Percentiles rank a stretch among this genome's conserved stretches.
Conservation (phyloP, 1,139 yeast genomes). For the Scheffersomyces quercinus region DNA sequence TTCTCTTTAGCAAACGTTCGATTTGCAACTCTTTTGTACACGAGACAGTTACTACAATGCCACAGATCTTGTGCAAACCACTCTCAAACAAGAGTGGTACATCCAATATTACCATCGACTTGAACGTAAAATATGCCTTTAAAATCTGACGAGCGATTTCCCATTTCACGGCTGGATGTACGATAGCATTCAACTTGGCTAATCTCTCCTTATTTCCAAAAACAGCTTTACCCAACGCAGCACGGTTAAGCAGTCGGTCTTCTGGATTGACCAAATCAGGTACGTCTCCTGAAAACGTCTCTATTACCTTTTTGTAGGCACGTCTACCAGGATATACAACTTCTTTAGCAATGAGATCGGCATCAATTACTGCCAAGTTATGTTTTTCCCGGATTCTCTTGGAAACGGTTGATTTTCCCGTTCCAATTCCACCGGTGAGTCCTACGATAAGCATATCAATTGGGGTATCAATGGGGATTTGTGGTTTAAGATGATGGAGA, state of each 20-base stretch:
- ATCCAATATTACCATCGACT: conserved; percentile 70
- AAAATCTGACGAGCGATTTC: conserved; percentile 63
- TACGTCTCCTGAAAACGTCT: conserved; percentile 55
- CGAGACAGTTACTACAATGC: conserved; percentile 65
- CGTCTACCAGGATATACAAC: conserved; percentile 78
- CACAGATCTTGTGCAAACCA: conserved; percentile 70
- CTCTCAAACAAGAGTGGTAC: conserved; percentile 90
- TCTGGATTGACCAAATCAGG: conserved; percentile 52
- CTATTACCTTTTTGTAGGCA: conserved; percentile 68
- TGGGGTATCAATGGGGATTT: neutral
- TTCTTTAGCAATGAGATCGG: conserved; percentile 83
- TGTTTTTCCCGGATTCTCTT: conserved; percentile 51
- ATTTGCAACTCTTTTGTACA: conserved; percentile 62
- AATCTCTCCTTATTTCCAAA: conserved; percentile 66
- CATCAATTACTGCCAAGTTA: conserved; percentile 70
- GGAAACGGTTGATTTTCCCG: conserved; percentile 94
- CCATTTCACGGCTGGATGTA: conserved; percentile 85
- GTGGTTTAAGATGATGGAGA: too few relatives aligned
- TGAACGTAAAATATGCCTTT: conserved; percentile 51
- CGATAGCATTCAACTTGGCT: conserved; percentile 63
- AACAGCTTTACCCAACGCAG: conserved; percentile 74
- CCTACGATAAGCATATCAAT: conserved; percentile 79
- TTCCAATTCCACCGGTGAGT: conserved; percentile 93
- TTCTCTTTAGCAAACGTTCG: conserved; percentile 62
- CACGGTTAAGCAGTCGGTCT: conserved; percentile 61